These are phyloP conservation scores for Cladophialophora immunda DNA, from an alignment of 2,329 filamentous ascomycete species.

Conservation along the genomic window DNA sequence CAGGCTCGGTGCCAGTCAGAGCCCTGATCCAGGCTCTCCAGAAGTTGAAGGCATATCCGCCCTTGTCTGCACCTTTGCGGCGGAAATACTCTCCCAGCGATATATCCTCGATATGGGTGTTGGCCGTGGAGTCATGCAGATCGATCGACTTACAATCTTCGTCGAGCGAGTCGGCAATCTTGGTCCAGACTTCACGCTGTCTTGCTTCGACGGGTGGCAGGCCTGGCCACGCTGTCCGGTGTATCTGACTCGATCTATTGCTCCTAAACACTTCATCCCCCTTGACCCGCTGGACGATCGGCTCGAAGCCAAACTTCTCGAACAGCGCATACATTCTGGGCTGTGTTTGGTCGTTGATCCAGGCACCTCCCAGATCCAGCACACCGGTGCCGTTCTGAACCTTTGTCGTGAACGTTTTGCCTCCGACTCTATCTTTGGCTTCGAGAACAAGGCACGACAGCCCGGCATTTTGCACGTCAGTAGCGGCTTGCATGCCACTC, in stretches of 20 bases:
- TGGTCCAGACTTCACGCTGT: constrained; percentile 29
- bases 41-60: constrained; percentile 39
- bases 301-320: constrained; percentile 48
- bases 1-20: constrained; percentile 22
- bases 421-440: constrained; percentile 53
- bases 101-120: constrained; percentile 21
- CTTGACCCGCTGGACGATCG: constrained; percentile 58
- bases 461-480: constrained; percentile 44
- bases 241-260: constrained; percentile 34
- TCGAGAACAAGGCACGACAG: constrained; percentile 49
- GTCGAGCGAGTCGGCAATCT: constrained; percentile 1
- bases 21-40: constrained; percentile 22
- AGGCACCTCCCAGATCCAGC: constrained; percentile 65
- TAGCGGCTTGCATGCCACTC: constrained; percentile 48
- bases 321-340: constrained; percentile 50
- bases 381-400: constrained; percentile 36
- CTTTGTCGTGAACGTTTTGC: constrained; percentile 47
- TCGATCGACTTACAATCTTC: constrained; percentile 43
- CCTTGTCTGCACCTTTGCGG: constrained; percentile 37
- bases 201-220: constrained; percentile 25
- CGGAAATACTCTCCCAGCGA: constrained; percentile 23
- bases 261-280: constrained; percentile 38
- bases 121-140: constrained; percentile 13
- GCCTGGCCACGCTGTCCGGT: constrained; percentile 14
- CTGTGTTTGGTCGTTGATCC: constrained; percentile 67